A percentile compares a stretch with the other conserved stretches of the same genome.
These are phyloP conservation scores for Fagopyrum homotropicum DNA, from an alignment of 148 eudicot genomes.

Conservation along the genomic window DNA sequence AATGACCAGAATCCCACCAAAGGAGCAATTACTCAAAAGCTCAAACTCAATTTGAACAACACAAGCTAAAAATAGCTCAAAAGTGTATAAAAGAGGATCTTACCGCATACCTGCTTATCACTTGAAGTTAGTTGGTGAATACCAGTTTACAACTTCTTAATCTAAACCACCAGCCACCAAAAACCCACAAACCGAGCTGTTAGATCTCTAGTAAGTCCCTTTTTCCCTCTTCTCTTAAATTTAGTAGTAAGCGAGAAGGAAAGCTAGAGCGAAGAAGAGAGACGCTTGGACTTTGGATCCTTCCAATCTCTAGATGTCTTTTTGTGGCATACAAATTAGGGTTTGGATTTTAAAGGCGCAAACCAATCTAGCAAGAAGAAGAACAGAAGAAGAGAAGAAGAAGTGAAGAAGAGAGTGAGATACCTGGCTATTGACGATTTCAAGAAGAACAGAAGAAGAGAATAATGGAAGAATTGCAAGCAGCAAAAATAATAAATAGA, in stretches of 20 bases:
- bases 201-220: not conserved
- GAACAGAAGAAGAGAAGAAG: too few relatives aligned
- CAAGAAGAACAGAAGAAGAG: too few relatives aligned
- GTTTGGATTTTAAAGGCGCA: too few relatives aligned
- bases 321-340: conserved; percentile 11
- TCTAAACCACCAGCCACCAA: not conserved
- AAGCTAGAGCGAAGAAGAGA: not conserved
- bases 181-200: not conserved
- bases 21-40: conserved; percentile 1
- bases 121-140: too few relatives aligned
- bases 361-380: too few relatives aligned
- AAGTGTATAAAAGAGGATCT: not conserved
- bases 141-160: not conserved
- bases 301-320: conserved; percentile 15
- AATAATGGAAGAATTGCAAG: too few relatives aligned
- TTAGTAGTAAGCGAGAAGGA: not conserved
- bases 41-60: not conserved
- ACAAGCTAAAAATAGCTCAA: not conserved
- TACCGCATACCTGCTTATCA: not conserved
- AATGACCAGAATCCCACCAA: not conserved
- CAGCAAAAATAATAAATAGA: too few relatives aligned
- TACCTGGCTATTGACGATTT: too few relatives aligned
- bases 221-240: conserved; percentile 1
- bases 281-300: conserved; percentile 15
- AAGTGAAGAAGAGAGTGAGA: too few relatives aligned